Percentiles rank a stretch among this genome's conserved stretches.
Conservation (phyloP, 805 yeast species). For the Zygoascus bituminiphila region DNA sequence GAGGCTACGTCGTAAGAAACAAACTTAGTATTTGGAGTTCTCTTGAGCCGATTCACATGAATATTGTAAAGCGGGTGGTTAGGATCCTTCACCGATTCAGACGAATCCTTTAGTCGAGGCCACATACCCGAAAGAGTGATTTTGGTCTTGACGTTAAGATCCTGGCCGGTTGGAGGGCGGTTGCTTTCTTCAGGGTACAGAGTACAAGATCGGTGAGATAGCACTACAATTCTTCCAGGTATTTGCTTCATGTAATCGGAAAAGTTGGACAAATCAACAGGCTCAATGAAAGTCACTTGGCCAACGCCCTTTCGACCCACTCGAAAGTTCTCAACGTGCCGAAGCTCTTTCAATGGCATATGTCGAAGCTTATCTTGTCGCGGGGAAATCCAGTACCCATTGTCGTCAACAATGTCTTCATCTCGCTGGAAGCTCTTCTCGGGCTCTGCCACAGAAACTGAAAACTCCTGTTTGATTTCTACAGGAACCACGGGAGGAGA, state of each 20-base stretch:
- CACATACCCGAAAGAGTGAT: slow-evolving; percentile 72
- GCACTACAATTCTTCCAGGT: slow-evolving; percentile 55
- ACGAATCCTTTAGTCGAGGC: slow-evolving; percentile 66
- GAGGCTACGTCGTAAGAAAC: slow-evolving; percentile 67
- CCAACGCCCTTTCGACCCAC: slow-evolving; percentile 81
- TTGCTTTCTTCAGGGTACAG: slow-evolving; percentile 62
- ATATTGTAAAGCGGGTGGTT: slow-evolving; percentile 60
- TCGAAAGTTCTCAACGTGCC: slow-evolving; percentile 52
- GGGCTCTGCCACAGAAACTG: background rate
- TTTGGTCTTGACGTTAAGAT: slow-evolving; percentile 68
- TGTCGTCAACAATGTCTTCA: slow-evolving; percentile 45
- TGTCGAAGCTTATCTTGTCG: slow-evolving; percentile 52
- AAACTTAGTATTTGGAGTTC: slow-evolving; percentile 52
- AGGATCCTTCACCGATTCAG: slow-evolving; percentile 67
- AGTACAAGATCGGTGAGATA: slow-evolving; percentile 51
- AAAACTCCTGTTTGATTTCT: background rate
- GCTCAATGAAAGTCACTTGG: slow-evolving; percentile 60
- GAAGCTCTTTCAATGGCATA: slow-evolving; percentile 55
- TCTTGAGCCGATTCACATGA: slow-evolving; percentile 62
- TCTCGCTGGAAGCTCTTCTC: slow-evolving; percentile 20
- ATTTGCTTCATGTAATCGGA: slow-evolving; percentile 49
- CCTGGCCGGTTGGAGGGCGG: slow-evolving; percentile 69
- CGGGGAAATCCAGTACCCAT: slow-evolving; percentile 88
- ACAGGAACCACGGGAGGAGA: background rate
- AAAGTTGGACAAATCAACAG: slow-evolving; percentile 74